These are phyloP conservation scores for Hericium erinaceus DNA, from an alignment of 768 basidiomycete genomes.

Conservation along the genomic window DNA sequence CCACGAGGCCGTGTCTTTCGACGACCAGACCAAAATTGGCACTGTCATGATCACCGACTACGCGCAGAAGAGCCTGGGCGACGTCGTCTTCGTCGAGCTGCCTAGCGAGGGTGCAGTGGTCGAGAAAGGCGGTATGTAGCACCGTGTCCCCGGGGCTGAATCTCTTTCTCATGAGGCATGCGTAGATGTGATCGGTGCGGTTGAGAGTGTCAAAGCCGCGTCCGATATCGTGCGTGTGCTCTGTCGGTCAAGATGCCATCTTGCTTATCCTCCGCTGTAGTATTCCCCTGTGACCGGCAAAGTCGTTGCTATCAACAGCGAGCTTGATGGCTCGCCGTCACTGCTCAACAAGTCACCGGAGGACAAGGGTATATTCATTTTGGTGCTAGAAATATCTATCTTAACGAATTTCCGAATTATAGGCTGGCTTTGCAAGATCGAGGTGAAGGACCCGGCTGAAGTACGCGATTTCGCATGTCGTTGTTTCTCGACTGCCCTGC, in stretches of 20 bases:
- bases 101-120: conserved; percentile 56
- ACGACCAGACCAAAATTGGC: conserved; percentile 68
- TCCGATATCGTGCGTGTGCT: conserved; percentile 71
- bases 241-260: background rate
- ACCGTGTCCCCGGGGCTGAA: too few relatives aligned
- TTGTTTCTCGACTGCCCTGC: background rate
- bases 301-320: conserved; percentile 71
- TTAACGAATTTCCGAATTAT: conserved; percentile 1
- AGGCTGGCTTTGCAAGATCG: conserved; percentile 98
- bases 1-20: conserved; percentile 80
- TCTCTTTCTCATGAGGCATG: background rate
- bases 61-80: conserved; percentile 86
- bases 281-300: conserved; percentile 90
- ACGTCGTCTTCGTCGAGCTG: conserved; percentile 96
- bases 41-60: conserved; percentile 84
- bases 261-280: conserved; percentile 29
- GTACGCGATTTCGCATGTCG: conserved; percentile 29
- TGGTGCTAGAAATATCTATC: background rate
- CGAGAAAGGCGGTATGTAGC: conserved; percentile 60
- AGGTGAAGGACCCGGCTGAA: conserved; percentile 68
- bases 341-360: conserved; percentile 87
- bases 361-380: conserved; percentile 51
- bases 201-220: conserved; percentile 94
- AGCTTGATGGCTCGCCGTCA: conserved; percentile 56
- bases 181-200: conserved; percentile 72